These are phyloP conservation scores for Penicillium freii DNA, from an alignment of 2,329 filamentous ascomycete species.

Conservation along the genomic window DNA sequence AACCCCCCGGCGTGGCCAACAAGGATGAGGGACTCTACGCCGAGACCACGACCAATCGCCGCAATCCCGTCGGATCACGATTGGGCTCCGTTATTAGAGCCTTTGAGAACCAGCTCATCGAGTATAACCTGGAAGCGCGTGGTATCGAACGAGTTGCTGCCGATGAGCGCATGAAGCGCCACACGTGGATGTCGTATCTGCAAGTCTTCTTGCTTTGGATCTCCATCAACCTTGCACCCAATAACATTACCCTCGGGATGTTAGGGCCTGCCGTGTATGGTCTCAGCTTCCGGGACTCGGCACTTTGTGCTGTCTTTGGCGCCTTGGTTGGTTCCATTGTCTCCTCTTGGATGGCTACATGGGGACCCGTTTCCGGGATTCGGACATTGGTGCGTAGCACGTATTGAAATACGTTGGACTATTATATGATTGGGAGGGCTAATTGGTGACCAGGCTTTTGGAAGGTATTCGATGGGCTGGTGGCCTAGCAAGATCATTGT, in stretches of 20 bases:
- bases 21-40: constrained; percentile 18
- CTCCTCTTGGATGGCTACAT: constrained; percentile 61
- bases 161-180: constrained; percentile 54
- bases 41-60: constrained; percentile 12
- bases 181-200: constrained; percentile 53
- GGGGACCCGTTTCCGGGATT: constrained; percentile 61
- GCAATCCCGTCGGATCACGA: constrained; percentile 24
- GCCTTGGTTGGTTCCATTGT: constrained; percentile 54
- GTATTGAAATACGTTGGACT: background rate
- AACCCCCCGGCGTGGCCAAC: constrained; percentile 15
- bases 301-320: constrained; percentile 58
- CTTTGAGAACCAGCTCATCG: constrained; percentile 43
- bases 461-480: constrained; percentile 64
- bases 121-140: constrained; percentile 54
- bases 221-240: constrained; percentile 61
- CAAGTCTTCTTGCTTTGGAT: constrained; percentile 61
- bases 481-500: constrained; percentile 64
- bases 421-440: background rate
- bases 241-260: constrained; percentile 65
- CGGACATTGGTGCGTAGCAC: constrained; percentile 53
- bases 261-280: constrained; percentile 59
- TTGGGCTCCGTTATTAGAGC: constrained; percentile 32
- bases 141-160: constrained; percentile 59
- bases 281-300: constrained; percentile 58
- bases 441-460: constrained; percentile 46